These are phyloP conservation scores for Populus pruinosa DNA, from an alignment of 345 rosid genomes.

Conservation along the genomic window DNA sequence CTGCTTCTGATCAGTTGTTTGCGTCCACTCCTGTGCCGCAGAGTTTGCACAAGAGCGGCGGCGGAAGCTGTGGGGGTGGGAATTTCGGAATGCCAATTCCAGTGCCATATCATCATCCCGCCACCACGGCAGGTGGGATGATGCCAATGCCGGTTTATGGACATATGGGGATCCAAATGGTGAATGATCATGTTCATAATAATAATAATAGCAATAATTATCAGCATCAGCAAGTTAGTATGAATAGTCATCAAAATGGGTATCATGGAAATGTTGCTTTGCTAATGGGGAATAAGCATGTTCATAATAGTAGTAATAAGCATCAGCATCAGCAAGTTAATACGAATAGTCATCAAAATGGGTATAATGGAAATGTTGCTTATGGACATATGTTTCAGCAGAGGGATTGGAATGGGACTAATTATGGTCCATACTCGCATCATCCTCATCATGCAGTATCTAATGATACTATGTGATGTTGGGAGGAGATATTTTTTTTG, in stretches of 20 bases:
- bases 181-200: background rate
- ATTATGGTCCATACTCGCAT: slow-evolving; percentile 50
- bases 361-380: slow-evolving; percentile 42
- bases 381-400: slow-evolving; percentile 56
- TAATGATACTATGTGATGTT: slow-evolving; percentile 41
- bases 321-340: background rate
- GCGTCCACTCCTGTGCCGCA: slow-evolving; percentile 72
- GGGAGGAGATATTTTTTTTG: background rate
- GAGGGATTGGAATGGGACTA: slow-evolving; percentile 56
- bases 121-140: slow-evolving; percentile 28
- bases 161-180: slow-evolving; percentile 55
- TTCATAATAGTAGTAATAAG: background rate
- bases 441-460: slow-evolving; percentile 44
- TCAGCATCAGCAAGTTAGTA: slow-evolving; percentile 5
- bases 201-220: background rate
- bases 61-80: slow-evolving; percentile 17
- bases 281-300: slow-evolving; percentile 12
- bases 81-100: slow-evolving; percentile 45
- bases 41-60: slow-evolving; percentile 46
- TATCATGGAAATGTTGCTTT: slow-evolving; percentile 44
- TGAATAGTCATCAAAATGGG: slow-evolving; percentile 34
- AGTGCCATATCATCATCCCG: slow-evolving; percentile 30
- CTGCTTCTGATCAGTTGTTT: slow-evolving; percentile 75
- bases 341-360: slow-evolving; percentile 34
- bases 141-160: slow-evolving; percentile 69